Evolutionary conservation across 805 yeast species (phyloP), one percentile per base, ranked within the genome.

Genomic region (Lipomyces spencermartinsiae): DNA sequence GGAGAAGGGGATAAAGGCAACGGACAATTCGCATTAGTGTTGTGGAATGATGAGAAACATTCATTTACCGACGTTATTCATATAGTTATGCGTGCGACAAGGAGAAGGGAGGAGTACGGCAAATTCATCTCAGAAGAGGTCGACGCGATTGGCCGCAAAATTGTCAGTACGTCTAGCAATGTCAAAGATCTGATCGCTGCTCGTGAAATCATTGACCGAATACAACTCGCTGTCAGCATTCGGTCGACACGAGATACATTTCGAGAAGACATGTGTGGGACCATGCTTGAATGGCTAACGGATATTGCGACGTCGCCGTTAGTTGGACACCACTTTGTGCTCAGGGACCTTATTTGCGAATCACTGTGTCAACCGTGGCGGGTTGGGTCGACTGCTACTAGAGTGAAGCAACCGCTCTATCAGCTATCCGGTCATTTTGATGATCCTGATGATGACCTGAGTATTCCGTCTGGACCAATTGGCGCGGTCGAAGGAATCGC

Each of bases 31-130:
- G 70, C 72, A 6, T 54, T 92, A 35, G 77, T 87, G 39, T 78
- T 90, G 2, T 92, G 91, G 83, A 92, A 93, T 73, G 97, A 92
- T 75, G 95, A 89, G 73, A 83, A 86, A 46, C 87, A 90, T 66
- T 94, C 93, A 65, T 87, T 84, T 72, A 81, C 87, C 64, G 97
- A 92, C 74, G 93, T 93, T 0, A 85, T 87, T 2, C 88, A 86
- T 63, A 77, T 91, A 49, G 86, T 92, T 7, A 82, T 85, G 59
- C 75, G 83, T 39, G 88, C 92, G 0, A 90, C 95, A 7, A 83
- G 84, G 25, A 88, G 90, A 73, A 85, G 85, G 0, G 78, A 78
- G 12, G 88, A 86, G 55, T 91, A 89, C 78, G 92, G 93, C 1
- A 80, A 81, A 34, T 91, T 90, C 93, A 86, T 91, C 9, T 88